Conservation (phyloP, 257 asterid genomes). For the Solanum pimpinellifolium region DNA sequence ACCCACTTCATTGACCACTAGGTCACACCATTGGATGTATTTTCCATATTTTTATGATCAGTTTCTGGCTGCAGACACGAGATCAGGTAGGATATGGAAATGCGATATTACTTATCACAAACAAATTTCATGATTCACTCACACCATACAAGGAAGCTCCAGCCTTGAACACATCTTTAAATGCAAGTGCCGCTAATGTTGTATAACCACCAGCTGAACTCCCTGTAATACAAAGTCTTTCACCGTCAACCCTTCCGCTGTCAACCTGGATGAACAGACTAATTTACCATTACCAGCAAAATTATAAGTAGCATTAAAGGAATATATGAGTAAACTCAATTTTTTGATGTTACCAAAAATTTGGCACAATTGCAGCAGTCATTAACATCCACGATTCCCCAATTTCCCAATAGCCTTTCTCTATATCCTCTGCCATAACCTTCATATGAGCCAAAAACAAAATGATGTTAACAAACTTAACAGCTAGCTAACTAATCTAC, state of each 20-base stretch:
- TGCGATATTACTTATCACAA: not conserved
- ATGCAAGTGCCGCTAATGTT: slow-evolving; percentile 92
- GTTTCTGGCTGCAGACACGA: not conserved
- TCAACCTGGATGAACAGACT: slow-evolving; percentile 45
- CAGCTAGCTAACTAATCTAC: not conserved
- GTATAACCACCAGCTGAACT: slow-evolving; percentile 99
- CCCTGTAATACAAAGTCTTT: slow-evolving; percentile 83
- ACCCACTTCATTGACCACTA: not conserved
- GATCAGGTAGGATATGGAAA: not conserved
- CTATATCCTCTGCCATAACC: slow-evolving; percentile 95
- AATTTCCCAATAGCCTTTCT: slow-evolving; percentile 67
- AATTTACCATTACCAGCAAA: not conserved
- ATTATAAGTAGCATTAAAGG: not conserved
- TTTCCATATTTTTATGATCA: not conserved
- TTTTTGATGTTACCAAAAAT: slow-evolving; percentile 46
- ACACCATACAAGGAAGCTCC: slow-evolving; percentile 95
- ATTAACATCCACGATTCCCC: slow-evolving; percentile 93
- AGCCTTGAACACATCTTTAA: slow-evolving; percentile 71
- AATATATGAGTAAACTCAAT: not conserved
- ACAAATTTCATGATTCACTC: slow-evolving; percentile 24
- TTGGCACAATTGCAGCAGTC: slow-evolving; percentile 97
- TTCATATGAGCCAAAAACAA: slow-evolving; percentile 14
- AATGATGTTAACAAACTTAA: not conserved
- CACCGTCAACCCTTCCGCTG: slow-evolving; percentile 74
- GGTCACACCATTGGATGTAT: not conserved